A percentile compares a stretch with the other conserved stretches of the same genome.
Conservation (phyloP, 495 filamentous ascomycete genomes). For the Evernia prunastri region DNA sequence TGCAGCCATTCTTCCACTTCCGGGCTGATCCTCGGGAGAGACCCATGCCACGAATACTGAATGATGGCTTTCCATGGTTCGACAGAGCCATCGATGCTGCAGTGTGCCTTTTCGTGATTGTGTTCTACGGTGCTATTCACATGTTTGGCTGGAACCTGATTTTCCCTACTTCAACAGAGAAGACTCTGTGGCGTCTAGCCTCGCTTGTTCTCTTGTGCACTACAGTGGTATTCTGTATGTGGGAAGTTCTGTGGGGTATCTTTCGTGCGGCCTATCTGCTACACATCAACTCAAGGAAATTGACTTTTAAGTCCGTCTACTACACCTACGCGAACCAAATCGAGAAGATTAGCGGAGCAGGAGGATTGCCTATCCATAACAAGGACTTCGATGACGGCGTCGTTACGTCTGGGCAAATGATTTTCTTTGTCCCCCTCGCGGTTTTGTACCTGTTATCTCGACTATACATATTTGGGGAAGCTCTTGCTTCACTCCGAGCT, state of each 20-base stretch:
- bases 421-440: neutral
- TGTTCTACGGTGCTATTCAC: slow-evolving; percentile 30
- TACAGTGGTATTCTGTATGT: neutral
- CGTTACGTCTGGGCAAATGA: neutral
- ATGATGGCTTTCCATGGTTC: slow-evolving; percentile 19
- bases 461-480: slow-evolving; percentile 7
- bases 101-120: slow-evolving; percentile 6
- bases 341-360: neutral
- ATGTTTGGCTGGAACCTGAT: slow-evolving; percentile 35
- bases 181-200: slow-evolving; percentile 28
- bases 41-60: slow-evolving; percentile 21
- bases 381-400: neutral
- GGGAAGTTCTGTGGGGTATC: neutral
- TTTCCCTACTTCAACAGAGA: slow-evolving; percentile 34
- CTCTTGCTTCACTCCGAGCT: slow-evolving; percentile 8
- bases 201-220: slow-evolving; percentile 2
- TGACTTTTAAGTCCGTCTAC: neutral
- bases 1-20: slow-evolving; percentile 63
- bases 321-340: slow-evolving; percentile 1
- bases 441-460: neutral
- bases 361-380: neutral
- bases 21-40: slow-evolving; percentile 10
- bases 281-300: neutral
- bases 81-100: slow-evolving; percentile 1
- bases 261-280: neutral